phyloP scores from a whole-genome alignment of 179 eudicot genomes.

The Vitellaria paradoxa region DNA sequence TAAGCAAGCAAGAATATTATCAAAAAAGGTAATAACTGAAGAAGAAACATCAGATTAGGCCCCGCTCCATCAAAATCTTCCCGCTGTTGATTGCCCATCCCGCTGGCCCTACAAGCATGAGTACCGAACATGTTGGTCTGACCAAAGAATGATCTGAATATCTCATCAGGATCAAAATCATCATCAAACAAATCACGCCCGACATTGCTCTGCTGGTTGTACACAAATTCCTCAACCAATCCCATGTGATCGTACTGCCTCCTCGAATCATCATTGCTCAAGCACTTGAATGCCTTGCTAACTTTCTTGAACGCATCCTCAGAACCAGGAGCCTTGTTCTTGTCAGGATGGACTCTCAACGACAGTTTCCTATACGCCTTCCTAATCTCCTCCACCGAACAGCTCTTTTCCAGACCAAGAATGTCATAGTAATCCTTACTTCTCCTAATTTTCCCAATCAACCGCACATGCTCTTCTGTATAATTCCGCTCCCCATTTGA shows the following conservation, averaged over 20 bases:
- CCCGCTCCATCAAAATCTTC: background rate
- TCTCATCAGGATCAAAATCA: conserved; percentile 91
- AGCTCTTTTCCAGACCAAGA: conserved; percentile 77
- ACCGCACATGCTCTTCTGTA: conserved; percentile 70
- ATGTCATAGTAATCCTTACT: conserved; percentile 81
- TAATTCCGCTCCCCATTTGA: conserved; percentile 58
- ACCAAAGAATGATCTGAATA: conserved; percentile 89
- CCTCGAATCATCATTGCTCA: conserved; percentile 85
- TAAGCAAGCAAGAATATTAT: conserved; percentile 81
- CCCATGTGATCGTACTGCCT: conserved; percentile 85
- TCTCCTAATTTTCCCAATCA: conserved; percentile 68
- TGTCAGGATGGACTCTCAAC: conserved; percentile 95
- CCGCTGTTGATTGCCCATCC: background rate
- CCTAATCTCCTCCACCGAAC: conserved; percentile 78
- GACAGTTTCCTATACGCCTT: conserved; percentile 93
- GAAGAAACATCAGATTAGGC: background rate
- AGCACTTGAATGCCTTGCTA: conserved; percentile 87
- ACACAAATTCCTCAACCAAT: conserved; percentile 69
- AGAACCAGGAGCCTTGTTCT: conserved; percentile 94
- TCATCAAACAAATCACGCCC: conserved; percentile 58
- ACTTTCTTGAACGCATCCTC: conserved; percentile 98
- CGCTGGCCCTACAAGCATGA: conserved; percentile 74
- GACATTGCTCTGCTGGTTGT: conserved; percentile 65
- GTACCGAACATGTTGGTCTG: conserved; percentile 56
- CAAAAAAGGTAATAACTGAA: conserved; percentile 46